These are phyloP conservation scores for Phytophthora megakarya DNA, from an alignment of 352 stramenopile genomes.

Conservation along the genomic window DNA sequence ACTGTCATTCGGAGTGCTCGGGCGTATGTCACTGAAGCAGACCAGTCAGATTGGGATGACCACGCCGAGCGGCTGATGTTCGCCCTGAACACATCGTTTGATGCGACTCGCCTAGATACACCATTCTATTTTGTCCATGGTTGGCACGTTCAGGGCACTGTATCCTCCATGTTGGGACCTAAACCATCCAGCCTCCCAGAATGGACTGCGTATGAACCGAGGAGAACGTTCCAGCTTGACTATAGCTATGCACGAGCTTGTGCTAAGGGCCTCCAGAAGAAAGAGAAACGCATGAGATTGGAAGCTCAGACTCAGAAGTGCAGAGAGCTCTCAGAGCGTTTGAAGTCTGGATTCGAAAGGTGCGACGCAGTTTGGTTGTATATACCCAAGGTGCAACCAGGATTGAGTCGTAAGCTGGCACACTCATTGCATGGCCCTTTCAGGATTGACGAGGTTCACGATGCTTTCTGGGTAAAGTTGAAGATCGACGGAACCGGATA, in stretches of 20 bases:
- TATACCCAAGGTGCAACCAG: too few relatives aligned
- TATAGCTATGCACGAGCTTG: neutral
- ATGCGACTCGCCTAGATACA: too few relatives aligned
- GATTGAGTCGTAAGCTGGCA: too few relatives aligned
- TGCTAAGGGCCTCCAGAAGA: neutral
- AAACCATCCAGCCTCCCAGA: too few relatives aligned
- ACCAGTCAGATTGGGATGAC: too few relatives aligned
- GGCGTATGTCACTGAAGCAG: neutral
- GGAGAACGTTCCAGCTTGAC: neutral
- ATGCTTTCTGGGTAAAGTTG: too few relatives aligned
- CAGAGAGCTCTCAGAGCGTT: neutral
- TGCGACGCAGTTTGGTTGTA: constrained; percentile 2
- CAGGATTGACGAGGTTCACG: too few relatives aligned
- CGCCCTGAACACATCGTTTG: neutral
- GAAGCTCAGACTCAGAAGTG: neutral
- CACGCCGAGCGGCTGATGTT: too few relatives aligned
- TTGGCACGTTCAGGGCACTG: neutral
- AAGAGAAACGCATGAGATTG: neutral
- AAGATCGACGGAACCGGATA: too few relatives aligned
- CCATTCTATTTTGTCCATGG: too few relatives aligned
- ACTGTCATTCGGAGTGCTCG: neutral
- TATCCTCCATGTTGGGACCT: too few relatives aligned
- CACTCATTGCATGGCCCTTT: too few relatives aligned
- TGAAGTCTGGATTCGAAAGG: neutral
- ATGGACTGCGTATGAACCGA: neutral